A percentile compares a stretch with the other conserved stretches of the same genome.
These are phyloP conservation scores for Aspergillus bombycis DNA, from an alignment of 2,329 filamentous ascomycete genomes.

Conservation along the genomic window DNA sequence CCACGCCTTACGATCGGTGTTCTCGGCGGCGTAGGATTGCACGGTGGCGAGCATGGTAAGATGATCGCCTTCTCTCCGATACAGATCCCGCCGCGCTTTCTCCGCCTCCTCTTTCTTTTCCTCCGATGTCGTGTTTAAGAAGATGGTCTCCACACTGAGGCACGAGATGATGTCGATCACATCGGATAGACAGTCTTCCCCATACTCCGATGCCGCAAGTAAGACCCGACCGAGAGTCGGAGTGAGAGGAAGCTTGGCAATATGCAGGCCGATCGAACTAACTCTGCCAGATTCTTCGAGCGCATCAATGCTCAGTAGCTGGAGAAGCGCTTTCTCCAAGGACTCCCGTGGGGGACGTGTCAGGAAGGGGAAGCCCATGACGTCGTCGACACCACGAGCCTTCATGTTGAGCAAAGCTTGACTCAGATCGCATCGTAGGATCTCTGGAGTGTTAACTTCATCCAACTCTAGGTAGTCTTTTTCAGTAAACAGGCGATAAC, in stretches of 20 bases:
- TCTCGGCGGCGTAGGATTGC: constrained; percentile 61
- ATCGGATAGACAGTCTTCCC: constrained; percentile 74
- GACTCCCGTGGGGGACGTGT: constrained; percentile 77
- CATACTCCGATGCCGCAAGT: constrained; percentile 72
- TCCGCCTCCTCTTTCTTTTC: constrained; percentile 63
- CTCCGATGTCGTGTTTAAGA: constrained; percentile 61
- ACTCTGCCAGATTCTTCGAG: constrained; percentile 73
- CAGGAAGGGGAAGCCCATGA: constrained; percentile 81
- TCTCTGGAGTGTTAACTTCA: constrained; percentile 81
- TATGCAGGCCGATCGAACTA: constrained; percentile 71
- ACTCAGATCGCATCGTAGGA: constrained; percentile 84
- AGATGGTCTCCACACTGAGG: constrained; percentile 67
- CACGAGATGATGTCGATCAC: constrained; percentile 80
- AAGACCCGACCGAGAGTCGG: constrained; percentile 81
- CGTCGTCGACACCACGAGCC: constrained; percentile 80
- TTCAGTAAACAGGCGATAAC: constrained; percentile 86
- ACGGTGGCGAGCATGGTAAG: constrained; percentile 65
- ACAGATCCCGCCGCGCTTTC: constrained; percentile 58
- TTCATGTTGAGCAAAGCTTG: constrained; percentile 92
- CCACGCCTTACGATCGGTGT: constrained; percentile 63
- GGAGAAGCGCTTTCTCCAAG: constrained; percentile 78
- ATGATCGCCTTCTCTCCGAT: constrained; percentile 65
- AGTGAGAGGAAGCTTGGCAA: constrained; percentile 81
- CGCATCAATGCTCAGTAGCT: constrained; percentile 77
- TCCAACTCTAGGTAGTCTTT: constrained; percentile 70